Evolutionary conservation across 306 rosid genomes (phyloP), one percentile per base, ranked within the genome.

Genomic region (Fagus crenata): DNA sequence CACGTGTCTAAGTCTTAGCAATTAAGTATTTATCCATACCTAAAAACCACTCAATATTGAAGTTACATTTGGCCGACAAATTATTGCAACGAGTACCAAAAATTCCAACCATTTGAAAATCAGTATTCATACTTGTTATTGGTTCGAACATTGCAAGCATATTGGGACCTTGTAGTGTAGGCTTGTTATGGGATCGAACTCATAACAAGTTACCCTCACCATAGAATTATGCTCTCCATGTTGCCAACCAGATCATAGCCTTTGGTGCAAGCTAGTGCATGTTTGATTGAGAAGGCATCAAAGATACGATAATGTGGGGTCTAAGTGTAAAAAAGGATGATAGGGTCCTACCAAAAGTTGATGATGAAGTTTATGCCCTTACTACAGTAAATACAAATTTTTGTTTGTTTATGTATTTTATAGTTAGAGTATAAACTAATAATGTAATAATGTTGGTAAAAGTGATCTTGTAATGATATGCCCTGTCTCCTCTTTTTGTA

Each of bases 161-260:
- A 81, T 56, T 75, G 80, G 80, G 49, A 59, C 81, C 33, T 78
- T 87, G 88, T 86, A 84, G 91, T 87, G 88, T 86, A 84, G 91
- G 89, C 89, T 86, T 85, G 78, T 76, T 42, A 80, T 80, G 84
- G 87, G 75, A 77, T 88, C 84, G 75, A 81, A 85, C 82, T 88
- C 78, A 76, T 86, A 74, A 15, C 75, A 72, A 75, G 74, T 84
- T 80, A 67, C 74, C 15, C 31, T 65, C 81, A 35, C 82, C 75
- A 41, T 63, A 76, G 53, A 82, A 81, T 80, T 80, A 5, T 88
- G 91, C 79, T 74, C 74, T 81, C 93, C 85, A 77, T 75, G 51
- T 83, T 80, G 80, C 92, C 92, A 90, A 81, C 96, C 64, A 28
- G 80, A 90, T 89, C 77, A 87, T 85, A 63, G 33, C 76, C 77